Base-by-base conservation (phyloP, 148 eudicot species). In the Silene latifolia region DNA sequence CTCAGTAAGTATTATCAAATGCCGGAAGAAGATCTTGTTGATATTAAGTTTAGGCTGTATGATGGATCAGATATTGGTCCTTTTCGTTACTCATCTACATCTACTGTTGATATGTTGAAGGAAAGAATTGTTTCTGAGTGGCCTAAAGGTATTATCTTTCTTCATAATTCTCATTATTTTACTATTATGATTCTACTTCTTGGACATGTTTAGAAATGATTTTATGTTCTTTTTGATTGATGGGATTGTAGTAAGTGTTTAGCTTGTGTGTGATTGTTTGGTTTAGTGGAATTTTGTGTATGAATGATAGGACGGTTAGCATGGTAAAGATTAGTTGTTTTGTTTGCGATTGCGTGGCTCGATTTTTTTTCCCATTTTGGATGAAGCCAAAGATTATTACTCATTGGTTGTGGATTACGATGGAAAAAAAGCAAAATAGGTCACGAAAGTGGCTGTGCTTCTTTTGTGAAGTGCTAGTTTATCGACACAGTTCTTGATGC, bases 51-150 rank as follows among this genome's bases (percentile, higher is more conserved):
- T 76, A 82, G 89, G 86, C 82, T 90, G 71, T 88, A 89, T 54
- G 97, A 92, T 89, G 94, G 97, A 76, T 89, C 89, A 23, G 97
- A 92, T 62, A 90, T 92, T 63, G 95, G 95, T 71, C 97, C 93
- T 14, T 82, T 63, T 84, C 89, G 88, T 67, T 90, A 86, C 75
- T 86, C 83, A 12, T 86, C 91, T 63, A 76, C 77, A 23, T 82
- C 94, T 10, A 88, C 91, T 72, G 87, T 92, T 78, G 93, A 79
- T 72, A 83, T 84, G 85, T 85, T 92, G 76, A 92, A 92, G 73
- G 95, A 92, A 63, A 78, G 86, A 77, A 87, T 92, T 74, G 79
- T 92, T 44, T 77, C 93, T 62, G 93, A 86, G 67, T 92, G 95
- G 93, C 97, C 97, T 27, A 92, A 87, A 88, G 97, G 97, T 90